Evolutionary conservation across 306 rosid genomes (phyloP), one percentile per base, ranked within the genome.

Genomic region (Rosa chinensis): DNA sequence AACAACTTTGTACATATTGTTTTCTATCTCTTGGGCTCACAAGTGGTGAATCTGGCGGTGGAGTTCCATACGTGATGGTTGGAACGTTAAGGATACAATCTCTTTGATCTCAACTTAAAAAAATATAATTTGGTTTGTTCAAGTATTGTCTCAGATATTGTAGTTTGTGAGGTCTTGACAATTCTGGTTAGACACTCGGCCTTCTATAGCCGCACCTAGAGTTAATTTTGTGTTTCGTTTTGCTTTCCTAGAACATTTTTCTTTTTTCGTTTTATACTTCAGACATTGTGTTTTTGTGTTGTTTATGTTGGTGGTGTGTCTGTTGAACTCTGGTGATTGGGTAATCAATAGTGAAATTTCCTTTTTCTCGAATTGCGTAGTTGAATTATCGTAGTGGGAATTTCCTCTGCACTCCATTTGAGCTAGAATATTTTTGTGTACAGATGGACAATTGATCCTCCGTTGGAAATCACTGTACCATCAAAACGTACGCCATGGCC

Each of bases 401-500:
- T 25, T 45, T 77, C 68, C 44, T 75, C n/a, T 67, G 77, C 64
- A 39, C 23, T 61, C 20, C 40, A 43, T 72, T 86, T 78, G 79
- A 62, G 69, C 28, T 39, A 18, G 75, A 61, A 76, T 69, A 67
- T 68, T 77, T 20, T 4, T 40, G 4, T 48, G 71, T 69, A 48
- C 88, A 96, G 99, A 85, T 96, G 99, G 99, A 87, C 88, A 23
- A 90, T 93, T 58, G 96, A 93, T 77, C 97, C 96, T 82, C 98
- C 99, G 76, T 53, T 96, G 88, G 98, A 96, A 82, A 87, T 96
- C 78, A 96, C 92, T 0, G 90, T 93, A 64, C 93, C 97, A 43
- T 90, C 99, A 5, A 96, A 93, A 85, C 92, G 85, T 66, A 93
- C 96, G 20, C 96, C 97, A 53, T 96, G 99, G 99, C 99, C 99